Percentiles rank a stretch among this genome's conserved stretches.
Conservation (phyloP, 2,329 filamentous ascomycete species). For the Huntiella moniliformis region DNA sequence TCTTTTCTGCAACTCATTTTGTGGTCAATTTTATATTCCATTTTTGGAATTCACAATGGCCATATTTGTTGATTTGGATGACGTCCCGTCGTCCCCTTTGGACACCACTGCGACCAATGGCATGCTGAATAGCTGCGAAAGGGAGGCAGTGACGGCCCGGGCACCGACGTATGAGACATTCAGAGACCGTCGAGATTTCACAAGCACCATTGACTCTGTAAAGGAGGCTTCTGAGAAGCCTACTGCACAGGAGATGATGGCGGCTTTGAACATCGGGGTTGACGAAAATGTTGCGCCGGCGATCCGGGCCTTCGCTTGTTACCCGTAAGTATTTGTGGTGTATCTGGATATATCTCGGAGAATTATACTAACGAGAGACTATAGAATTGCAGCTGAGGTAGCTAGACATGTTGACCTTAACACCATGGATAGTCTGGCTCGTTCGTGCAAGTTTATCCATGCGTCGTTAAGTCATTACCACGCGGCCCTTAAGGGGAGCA, state of each 20-base stretch:
- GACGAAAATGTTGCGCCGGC: conserved; percentile 6
- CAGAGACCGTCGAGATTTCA: too few relatives aligned
- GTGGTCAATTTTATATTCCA: too few relatives aligned
- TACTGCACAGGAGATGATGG: conserved; percentile 8
- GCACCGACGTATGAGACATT: too few relatives aligned
- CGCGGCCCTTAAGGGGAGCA: conserved; percentile 50
- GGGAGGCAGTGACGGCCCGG: too few relatives aligned
- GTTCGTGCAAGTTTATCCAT: conserved; percentile 64
- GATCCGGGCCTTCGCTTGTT: conserved; percentile 18
- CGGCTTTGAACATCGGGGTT: conserved; percentile 9
- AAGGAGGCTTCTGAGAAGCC: conserved; percentile 6
- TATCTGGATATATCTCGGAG: too few relatives aligned
- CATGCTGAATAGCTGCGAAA: too few relatives aligned
- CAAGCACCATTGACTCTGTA: neutral
- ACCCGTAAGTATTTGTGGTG: conserved; percentile 17
- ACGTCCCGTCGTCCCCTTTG: too few relatives aligned
- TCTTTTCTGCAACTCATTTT: too few relatives aligned
- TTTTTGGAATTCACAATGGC: conserved; percentile 10
- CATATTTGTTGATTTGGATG: conserved; percentile 14
- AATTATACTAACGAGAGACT: neutral
- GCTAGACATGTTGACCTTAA: conserved; percentile 69
- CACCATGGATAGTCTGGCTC: conserved; percentile 64
- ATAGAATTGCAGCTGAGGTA: conserved; percentile 61
- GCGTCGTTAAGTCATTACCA: conserved; percentile 63
- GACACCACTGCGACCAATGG: too few relatives aligned